Evolutionary conservation across 805 yeast species (phyloP).

Genomic region (Cyberlindnera misumaiensis): DNA sequence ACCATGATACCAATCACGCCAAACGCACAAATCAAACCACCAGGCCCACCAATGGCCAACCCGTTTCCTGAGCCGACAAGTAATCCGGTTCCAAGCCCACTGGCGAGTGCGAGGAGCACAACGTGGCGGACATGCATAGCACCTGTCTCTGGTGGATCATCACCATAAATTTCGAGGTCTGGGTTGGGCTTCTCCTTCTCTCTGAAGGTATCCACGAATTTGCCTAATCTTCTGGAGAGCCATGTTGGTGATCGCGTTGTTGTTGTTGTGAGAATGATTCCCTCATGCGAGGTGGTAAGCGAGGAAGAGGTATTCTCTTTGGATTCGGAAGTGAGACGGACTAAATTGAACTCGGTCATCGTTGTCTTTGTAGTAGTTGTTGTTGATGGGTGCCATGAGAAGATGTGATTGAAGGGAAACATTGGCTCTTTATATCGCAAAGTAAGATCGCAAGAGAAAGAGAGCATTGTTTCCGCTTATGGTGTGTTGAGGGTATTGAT

Average conservation of each 20-base stretch:
- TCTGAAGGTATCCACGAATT: conserved; percentile 26
- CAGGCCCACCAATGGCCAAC: conserved; percentile 40
- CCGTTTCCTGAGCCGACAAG: conserved; percentile 51
- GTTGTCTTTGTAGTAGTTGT: background rate
- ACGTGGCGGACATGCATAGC: conserved; percentile 15
- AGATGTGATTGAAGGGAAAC: no score
- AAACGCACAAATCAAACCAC: conserved; percentile 47
- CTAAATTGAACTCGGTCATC: background rate
- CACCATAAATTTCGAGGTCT: conserved; percentile 18
- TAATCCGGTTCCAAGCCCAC: conserved; percentile 70
- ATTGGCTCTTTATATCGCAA: no score
- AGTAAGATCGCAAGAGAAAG: no score
- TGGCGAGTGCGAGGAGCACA: conserved; percentile 64
- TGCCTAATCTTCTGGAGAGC: conserved; percentile 12
- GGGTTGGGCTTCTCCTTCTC: conserved; percentile 27
- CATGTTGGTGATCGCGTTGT: background rate
- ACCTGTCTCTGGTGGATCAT: conserved; percentile 21
- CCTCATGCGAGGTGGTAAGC: background rate
- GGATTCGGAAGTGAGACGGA: background rate
- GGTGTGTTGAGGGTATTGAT: no score
- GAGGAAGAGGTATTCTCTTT: background rate
- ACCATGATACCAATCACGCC: conserved; percentile 51
- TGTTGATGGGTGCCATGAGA: background rate
- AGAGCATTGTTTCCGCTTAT: no score
- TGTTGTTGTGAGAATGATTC: background rate